Percentiles rank a stretch among this genome's conserved stretches.
Conservation (phyloP, 805 yeast species). For the Monosporozyma solicola region DNA sequence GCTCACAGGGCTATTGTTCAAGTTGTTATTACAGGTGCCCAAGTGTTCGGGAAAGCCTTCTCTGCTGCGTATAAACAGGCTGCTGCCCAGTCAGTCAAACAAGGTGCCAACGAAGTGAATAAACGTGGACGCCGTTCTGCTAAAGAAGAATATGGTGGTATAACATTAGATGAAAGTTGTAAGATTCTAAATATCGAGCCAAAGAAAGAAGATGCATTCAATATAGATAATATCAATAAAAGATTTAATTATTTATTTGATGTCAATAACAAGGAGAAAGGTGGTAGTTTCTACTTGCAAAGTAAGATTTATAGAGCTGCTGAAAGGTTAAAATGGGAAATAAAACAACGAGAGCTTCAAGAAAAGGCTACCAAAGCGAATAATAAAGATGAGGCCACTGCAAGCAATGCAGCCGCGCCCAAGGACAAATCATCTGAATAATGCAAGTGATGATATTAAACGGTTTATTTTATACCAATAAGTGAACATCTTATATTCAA, state of each 20-base stretch:
- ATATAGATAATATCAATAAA: constrained; percentile 50
- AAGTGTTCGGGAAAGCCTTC: constrained; percentile 92
- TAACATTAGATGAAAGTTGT: constrained; percentile 81
- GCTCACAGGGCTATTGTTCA: constrained; percentile 89
- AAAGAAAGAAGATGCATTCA: constrained; percentile 39
- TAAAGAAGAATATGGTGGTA: constrained; percentile 52
- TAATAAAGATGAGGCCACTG: not conserved
- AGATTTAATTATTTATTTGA: constrained; percentile 78
- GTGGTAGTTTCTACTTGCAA: constrained; percentile 92
- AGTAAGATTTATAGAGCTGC: constrained; percentile 90
- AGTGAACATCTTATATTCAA: not conserved
- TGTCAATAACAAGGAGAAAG: constrained; percentile 85
- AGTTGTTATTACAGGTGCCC: constrained; percentile 88
- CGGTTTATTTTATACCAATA: not conserved
- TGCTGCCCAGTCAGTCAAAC: constrained; percentile 83
- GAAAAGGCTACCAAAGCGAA: constrained; percentile 5
- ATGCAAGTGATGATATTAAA: not conserved
- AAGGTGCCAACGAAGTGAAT: constrained; percentile 40
- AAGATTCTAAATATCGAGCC: constrained; percentile 79
- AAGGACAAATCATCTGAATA: not conserved
- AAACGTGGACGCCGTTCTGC: constrained; percentile 32
- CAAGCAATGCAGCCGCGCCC: not conserved
- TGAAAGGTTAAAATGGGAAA: constrained; percentile 78
- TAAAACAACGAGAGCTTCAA: constrained; percentile 28
- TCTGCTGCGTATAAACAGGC: constrained; percentile 96